Percentiles rank a stretch among this genome's conserved stretches.
phyloP scores from a whole-genome alignment of 2,329 filamentous ascomycete species.

The Domatiomyces globalis region DNA sequence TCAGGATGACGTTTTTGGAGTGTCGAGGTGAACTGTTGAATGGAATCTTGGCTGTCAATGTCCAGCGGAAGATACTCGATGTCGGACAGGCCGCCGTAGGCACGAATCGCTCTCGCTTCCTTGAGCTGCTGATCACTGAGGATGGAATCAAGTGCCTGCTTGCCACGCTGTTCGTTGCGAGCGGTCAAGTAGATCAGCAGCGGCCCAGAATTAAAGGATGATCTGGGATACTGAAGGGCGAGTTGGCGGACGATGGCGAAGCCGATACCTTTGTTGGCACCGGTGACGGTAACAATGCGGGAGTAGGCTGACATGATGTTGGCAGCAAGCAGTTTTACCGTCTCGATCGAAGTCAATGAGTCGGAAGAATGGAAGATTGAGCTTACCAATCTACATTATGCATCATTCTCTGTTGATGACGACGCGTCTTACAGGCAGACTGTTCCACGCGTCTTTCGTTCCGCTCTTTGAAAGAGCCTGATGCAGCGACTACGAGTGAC shows the following conservation, averaged over 20 bases:
- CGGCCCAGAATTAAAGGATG: constrained; percentile 32
- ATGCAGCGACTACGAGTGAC: too few relatives aligned
- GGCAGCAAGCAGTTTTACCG: not conserved
- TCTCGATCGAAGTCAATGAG: too few relatives aligned
- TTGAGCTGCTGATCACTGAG: constrained; percentile 32
- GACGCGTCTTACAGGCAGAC: too few relatives aligned
- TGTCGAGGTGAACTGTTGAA: constrained; percentile 29
- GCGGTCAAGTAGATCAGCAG: constrained; percentile 42
- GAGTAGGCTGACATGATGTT: constrained; percentile 19
- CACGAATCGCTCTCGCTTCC: constrained; percentile 31
- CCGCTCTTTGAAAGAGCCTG: too few relatives aligned
- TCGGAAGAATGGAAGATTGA: too few relatives aligned
- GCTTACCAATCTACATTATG: too few relatives aligned
- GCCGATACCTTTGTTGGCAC: constrained; percentile 38
- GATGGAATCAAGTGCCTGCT: constrained; percentile 33
- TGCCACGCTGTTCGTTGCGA: constrained; percentile 34
- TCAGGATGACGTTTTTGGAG: constrained; percentile 33
- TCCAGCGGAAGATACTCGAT: constrained; percentile 37
- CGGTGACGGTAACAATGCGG: constrained; percentile 39
- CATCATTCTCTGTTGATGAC: too few relatives aligned
- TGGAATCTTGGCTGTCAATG: constrained; percentile 33
- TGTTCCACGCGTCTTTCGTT: too few relatives aligned
- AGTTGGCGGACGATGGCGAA: constrained; percentile 40
- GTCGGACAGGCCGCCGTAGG: constrained; percentile 31
- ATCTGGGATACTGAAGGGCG: constrained; percentile 39